These are phyloP conservation scores for Curvularia sp. DNA, from an alignment of 2,329 filamentous ascomycete species.

Conservation along the genomic window DNA sequence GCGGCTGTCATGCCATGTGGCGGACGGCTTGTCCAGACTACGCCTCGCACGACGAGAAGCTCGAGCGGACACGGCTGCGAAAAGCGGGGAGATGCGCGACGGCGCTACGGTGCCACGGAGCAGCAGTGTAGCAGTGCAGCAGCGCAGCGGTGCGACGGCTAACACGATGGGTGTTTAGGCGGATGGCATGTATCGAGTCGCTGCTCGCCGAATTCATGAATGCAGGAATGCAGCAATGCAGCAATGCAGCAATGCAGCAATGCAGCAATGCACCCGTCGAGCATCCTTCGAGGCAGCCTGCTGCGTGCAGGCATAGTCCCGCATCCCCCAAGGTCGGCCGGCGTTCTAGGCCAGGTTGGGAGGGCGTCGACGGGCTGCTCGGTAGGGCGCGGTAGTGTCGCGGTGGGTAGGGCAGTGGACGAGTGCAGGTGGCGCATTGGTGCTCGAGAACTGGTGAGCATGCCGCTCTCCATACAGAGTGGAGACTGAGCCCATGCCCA, in stretches of 20 bases:
- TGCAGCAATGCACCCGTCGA: neutral
- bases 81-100: slow-evolving; percentile 15
- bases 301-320: slow-evolving; percentile 4
- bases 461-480: slow-evolving; percentile 20
- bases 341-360: slow-evolving; percentile 8
- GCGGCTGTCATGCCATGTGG: neutral
- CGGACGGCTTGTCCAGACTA: neutral
- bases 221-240: too few relatives aligned
- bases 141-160: slow-evolving; percentile 13
- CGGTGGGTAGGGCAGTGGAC: neutral
- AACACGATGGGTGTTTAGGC: slow-evolving; percentile 10
- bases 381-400: slow-evolving; percentile 14
- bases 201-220: too few relatives aligned
- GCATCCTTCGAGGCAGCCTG: neutral
- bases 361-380: slow-evolving; percentile 1
- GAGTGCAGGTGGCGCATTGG: slow-evolving; percentile 19
- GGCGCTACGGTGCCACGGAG: slow-evolving; percentile 2
- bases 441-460: slow-evolving; percentile 15
- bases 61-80: slow-evolving; percentile 7
- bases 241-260: too few relatives aligned
- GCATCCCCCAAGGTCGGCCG: neutral
- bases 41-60: neutral
- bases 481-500: slow-evolving; percentile 10
- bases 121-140: slow-evolving; percentile 2
- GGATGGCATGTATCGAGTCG: neutral